Evolutionary conservation across 2,329 filamentous ascomycete species (phyloP), one percentile per base, ranked within the genome.

Genomic region (Talaromyces sp.): DNA sequence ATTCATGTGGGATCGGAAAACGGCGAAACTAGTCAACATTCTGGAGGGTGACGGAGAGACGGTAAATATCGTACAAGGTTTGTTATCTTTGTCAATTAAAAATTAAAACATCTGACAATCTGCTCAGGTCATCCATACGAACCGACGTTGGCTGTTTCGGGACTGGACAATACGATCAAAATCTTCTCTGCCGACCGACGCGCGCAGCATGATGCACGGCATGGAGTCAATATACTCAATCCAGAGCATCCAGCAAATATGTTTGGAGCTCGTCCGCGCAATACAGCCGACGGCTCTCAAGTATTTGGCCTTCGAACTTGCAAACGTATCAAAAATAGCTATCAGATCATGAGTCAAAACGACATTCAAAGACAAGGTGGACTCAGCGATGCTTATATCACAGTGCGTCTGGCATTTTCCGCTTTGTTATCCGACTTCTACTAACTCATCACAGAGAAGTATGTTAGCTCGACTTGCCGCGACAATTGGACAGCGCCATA

Each of bases 1-100:
- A 27, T 90, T 90, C 74, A 89, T 90, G 61, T 90, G 88, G 88
- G 87, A 90, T 69, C 83, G 84, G 64, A 86, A 88, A 70, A 87
- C 86, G 4, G 78, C 81, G 19, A 79, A 86, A 64, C 76, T 90
- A 58, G 79, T 89, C 59, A 89, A 89, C 71, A 87, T 90, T 17
- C 79, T 90, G 6, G 84, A 88, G 72, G 88, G 86, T 1, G 88
- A 90, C 72, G 85, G 85, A 27, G 88, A 90, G 68, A 86, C 89
- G n/a, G 88, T 90, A 65, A 90, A 90, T 70, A 88, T 90, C 17
- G 80, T 89, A 15, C 86, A 89, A 81, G 86, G 85, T 83, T 73
- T 58, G 74, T 69, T 43, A 49, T 31, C 19, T 31, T 6, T 27
- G 13, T 38, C 19, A 43, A 53, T 5, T 31, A 1, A 17, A 40